Conservation (phyloP, 2,329 filamentous ascomycete species). For the Xylariaceae sp. region DNA sequence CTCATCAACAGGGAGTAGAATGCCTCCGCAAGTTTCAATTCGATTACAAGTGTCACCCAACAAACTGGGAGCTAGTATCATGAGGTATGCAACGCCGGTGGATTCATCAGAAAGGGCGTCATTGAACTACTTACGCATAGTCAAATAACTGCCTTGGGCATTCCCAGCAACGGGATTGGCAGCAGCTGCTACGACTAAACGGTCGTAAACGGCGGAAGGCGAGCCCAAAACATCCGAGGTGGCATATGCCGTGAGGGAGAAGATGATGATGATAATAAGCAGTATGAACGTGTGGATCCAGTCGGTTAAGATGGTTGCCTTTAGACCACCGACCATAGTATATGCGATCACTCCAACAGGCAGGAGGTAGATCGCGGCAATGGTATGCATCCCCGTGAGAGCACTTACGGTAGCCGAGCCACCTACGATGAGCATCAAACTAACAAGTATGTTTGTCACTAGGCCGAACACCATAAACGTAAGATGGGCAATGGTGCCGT, state of each 20-base stretch:
- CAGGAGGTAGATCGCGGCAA: conserved; percentile 83
- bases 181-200: conserved; percentile 70
- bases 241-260: conserved; percentile 81
- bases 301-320: conserved; percentile 85
- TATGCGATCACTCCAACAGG: conserved; percentile 83
- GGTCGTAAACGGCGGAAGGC: conserved; percentile 78
- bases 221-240: conserved; percentile 75
- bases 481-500: conserved; percentile 62
- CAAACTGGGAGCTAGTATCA: background rate
- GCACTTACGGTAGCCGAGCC: conserved; percentile 76
- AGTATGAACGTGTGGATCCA: conserved; percentile 87
- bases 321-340: conserved; percentile 60
- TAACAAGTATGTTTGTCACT: conserved; percentile 86
- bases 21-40: background rate
- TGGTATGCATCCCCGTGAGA: conserved; percentile 75
- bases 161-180: conserved; percentile 81
- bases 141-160: conserved; percentile 80
- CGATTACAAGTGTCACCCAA: background rate
- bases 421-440: conserved; percentile 86
- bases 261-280: conserved; percentile 83
- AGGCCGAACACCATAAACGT: conserved; percentile 84
- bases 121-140: conserved; percentile 63
- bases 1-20: background rate
- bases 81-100: background rate
- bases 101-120: background rate